phyloP scores from a whole-genome alignment of 305 asterid genomes.

The Caryopteris hybrid region DNA sequence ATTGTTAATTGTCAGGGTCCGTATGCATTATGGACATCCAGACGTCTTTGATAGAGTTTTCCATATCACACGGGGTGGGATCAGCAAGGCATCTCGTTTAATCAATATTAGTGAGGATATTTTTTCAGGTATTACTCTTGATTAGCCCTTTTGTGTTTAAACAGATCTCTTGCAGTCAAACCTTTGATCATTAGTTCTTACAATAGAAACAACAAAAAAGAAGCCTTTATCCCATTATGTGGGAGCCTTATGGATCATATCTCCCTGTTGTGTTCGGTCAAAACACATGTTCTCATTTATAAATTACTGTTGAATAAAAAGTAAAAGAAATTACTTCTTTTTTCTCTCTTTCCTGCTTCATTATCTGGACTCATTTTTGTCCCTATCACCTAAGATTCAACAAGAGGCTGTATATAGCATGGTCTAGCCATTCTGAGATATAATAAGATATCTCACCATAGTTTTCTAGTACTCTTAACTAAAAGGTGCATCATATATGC shows the following conservation, averaged over 20 bases:
- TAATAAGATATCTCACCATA: background rate
- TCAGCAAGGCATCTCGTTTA: slow-evolving; percentile 96
- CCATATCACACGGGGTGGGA: slow-evolving; percentile 96
- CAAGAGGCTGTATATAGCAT: background rate
- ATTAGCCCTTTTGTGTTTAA: slow-evolving; percentile 6
- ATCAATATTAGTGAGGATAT: slow-evolving; percentile 97
- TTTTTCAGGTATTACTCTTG: slow-evolving; percentile 57
- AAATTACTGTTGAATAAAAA: background rate
- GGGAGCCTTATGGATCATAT: background rate
- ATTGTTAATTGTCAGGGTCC: slow-evolving; percentile 60
- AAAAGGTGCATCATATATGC: background rate
- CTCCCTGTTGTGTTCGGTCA: too few relatives aligned
- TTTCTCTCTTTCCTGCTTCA: background rate
- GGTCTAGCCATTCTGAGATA: background rate
- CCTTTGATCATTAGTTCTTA: background rate
- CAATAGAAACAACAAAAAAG: background rate
- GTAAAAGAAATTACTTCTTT: background rate
- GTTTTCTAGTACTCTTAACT: background rate
- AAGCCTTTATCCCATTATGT: background rate
- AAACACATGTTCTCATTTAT: background rate
- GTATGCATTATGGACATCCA: slow-evolving; percentile 99
- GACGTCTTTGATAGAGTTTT: slow-evolving; percentile 96
- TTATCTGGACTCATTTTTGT: background rate
- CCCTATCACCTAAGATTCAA: background rate
- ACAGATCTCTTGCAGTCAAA: background rate